Base-by-base conservation (phyloP, 208 protist genomes). In the Trypanosomatidae sp. region DNA sequence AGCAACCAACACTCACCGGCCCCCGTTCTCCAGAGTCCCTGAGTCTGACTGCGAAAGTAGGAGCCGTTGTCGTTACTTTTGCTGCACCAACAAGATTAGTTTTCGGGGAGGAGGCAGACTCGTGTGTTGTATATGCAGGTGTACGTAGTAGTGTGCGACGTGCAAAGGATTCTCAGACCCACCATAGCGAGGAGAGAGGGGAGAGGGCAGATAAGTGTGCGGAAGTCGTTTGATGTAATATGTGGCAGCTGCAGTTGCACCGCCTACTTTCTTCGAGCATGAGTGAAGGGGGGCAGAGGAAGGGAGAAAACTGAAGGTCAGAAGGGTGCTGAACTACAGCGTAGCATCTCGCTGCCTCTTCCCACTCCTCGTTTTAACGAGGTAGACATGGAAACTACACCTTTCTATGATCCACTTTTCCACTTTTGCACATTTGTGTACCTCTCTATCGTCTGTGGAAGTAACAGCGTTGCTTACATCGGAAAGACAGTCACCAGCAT, bases 401-500 rank as follows among this genome's bases (percentile, higher is more conserved):
- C 30, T 6, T 44, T 47, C 39, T 65, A 47, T 39, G 19, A 44
- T 65, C 7, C 8, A 17, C 17, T 65, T 65, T 30, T 47, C 9
- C 19, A 65, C 33, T 47, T 47, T 47, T 19, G 28, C 60, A 28
- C 36, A 28, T 41, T 33, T 28, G 39, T 33, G 36, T 47, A n/a
- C 8, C 17, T 30, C 13, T 9, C 39, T 15, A 25, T 30, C 19
- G 33, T 3, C 33, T 46, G 25, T 53, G 64, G 25, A 53, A 15
- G 39, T n/a, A 25, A n/a, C 64, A 53, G 25, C 28, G 44, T 41
- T n/a, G 46, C 39, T 76, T 76, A 80, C 76, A 80, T 80, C 17
- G 76, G 19, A 50, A 80, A 80, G 1, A 49, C 69, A 47, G 47
- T 33, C 12, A 73, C 19, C 22, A 75, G 36, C 28, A 72, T 44